These are phyloP conservation scores for Hyphodiscus hymeniophilus DNA, from an alignment of 495 filamentous ascomycete genomes.

Conservation along the genomic window DNA sequence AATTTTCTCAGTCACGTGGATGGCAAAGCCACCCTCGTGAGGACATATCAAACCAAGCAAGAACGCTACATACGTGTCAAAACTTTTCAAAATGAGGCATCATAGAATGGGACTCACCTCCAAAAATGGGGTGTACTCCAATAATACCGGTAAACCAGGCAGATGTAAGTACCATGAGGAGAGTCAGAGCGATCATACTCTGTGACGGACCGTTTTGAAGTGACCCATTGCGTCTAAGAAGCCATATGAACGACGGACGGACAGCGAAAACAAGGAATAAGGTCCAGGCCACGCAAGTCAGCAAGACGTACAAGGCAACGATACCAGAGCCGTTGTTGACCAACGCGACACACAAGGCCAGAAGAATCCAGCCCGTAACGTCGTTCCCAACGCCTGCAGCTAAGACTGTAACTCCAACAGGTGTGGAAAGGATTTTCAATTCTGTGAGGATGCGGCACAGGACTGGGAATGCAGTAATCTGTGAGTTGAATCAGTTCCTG, in stretches of 20 bases:
- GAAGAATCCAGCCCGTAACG: constrained; percentile 82
- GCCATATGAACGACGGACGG: constrained; percentile 69
- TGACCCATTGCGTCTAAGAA: constrained; percentile 64
- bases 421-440: constrained; percentile 75
- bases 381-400: constrained; percentile 96
- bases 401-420: constrained; percentile 83
- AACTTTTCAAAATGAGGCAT: no score
- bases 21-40: constrained; percentile 89
- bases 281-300: constrained; percentile 67
- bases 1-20: constrained; percentile 91
- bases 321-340: constrained; percentile 84
- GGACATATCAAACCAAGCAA: constrained; percentile 87
- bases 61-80: constrained; percentile 50
- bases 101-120: constrained; percentile 26
- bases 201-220: constrained; percentile 89
- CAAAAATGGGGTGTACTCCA: constrained; percentile 82
- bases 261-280: constrained; percentile 70
- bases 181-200: constrained; percentile 71
- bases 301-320: constrained; percentile 78
- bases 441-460: constrained; percentile 92
- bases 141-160: constrained; percentile 96
- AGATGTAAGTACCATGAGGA: constrained; percentile 71
- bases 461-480: constrained; percentile 93
- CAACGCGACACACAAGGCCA: constrained; percentile 88
- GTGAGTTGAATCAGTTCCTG: neutral